A percentile compares a stretch with the other conserved stretches of the same genome.
Evolutionary conservation across 371 early-diverging fungal species (phyloP).

Genomic region (Capillidium rhysosporum): DNA sequence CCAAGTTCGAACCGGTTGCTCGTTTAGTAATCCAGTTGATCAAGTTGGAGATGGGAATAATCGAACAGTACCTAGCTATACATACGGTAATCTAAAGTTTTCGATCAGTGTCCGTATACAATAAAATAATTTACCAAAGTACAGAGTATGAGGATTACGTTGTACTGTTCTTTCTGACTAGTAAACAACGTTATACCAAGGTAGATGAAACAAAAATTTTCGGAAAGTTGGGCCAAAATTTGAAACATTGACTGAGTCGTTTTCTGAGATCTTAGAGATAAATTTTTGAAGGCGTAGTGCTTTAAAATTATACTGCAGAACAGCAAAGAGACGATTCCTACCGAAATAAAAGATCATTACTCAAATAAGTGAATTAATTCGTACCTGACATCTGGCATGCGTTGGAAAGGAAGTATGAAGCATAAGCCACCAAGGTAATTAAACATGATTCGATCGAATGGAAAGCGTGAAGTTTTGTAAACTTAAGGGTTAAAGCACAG

Average conservation of each 20-base stretch:
- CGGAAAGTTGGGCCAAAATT: slow-evolving; percentile 71
- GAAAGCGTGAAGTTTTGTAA: slow-evolving; percentile 8
- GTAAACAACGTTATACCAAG: slow-evolving; percentile 83
- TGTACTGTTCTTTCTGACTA: slow-evolving; percentile 37
- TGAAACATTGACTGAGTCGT: slow-evolving; percentile 76
- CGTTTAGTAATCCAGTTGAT: slow-evolving; percentile 48
- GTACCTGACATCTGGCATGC: slow-evolving; percentile 57
- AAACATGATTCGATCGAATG: slow-evolving; percentile 50
- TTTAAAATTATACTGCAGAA: slow-evolving; percentile 82
- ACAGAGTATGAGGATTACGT: slow-evolving; percentile 46
- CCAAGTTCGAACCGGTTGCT: slow-evolving; percentile 23
- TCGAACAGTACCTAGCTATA: slow-evolving; percentile 60
- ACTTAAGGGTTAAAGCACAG: slow-evolving; percentile 33
- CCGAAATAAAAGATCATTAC: not conserved
- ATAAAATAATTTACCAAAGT: slow-evolving; percentile 26
- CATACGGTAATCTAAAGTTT: slow-evolving; percentile 31
- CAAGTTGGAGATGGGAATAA: slow-evolving; percentile 55
- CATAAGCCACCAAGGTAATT: slow-evolving; percentile 68
- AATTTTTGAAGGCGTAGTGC: slow-evolving; percentile 81
- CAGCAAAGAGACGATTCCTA: slow-evolving; percentile 79
- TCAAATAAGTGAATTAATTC: not conserved
- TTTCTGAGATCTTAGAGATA: slow-evolving; percentile 45
- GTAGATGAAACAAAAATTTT: slow-evolving; percentile 91
- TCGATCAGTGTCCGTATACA: not conserved
- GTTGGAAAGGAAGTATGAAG: slow-evolving; percentile 77